phyloP scores from a whole-genome alignment of 2,329 filamentous ascomycete genomes.

The Xylariales sp. region DNA sequence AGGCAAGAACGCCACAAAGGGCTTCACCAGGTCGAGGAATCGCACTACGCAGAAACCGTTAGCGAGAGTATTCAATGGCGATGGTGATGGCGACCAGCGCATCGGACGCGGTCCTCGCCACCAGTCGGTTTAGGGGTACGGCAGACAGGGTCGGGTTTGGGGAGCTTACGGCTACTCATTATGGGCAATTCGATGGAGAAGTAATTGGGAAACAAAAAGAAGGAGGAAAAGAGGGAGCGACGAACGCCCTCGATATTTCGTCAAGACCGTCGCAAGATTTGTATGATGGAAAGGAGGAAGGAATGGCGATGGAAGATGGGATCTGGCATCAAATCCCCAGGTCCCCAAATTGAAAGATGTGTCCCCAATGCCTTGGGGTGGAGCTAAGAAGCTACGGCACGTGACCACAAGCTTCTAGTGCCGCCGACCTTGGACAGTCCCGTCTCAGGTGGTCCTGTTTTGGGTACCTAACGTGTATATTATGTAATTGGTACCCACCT shows the following conservation, averaged over 20 bases:
- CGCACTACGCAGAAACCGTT: conserved; percentile 72
- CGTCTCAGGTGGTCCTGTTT: too few species aligned
- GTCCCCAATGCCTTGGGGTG: conserved; percentile 48
- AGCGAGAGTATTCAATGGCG: conserved; percentile 42
- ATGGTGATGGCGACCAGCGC: conserved; percentile 29
- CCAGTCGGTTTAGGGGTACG: conserved; percentile 20
- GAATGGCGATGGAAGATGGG: conserved; percentile 40
- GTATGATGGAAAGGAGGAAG: conserved; percentile 47
- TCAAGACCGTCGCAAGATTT: conserved; percentile 49
- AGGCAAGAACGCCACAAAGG: conserved; percentile 98
- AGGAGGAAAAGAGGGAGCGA: conserved; percentile 43
- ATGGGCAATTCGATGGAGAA: conserved; percentile 44
- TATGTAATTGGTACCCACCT: too few species aligned
- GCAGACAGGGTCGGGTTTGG: conserved; percentile 18
- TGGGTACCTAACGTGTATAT: too few species aligned
- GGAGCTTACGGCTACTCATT: conserved; percentile 55
- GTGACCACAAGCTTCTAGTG: conserved; percentile 28
- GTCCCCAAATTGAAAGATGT: conserved; percentile 49
- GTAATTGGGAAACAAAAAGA: conserved; percentile 41
- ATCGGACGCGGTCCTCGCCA: conserved; percentile 30
- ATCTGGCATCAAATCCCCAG: conserved; percentile 49
- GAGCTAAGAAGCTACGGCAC: conserved; percentile 39
- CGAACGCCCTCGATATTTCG: conserved; percentile 44
- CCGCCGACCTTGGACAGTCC: not conserved
- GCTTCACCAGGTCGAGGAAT: conserved; percentile 99